Evolutionary conservation across 148 eudicot genomes (phyloP).

Genomic region (Cornus kousa): DNA sequence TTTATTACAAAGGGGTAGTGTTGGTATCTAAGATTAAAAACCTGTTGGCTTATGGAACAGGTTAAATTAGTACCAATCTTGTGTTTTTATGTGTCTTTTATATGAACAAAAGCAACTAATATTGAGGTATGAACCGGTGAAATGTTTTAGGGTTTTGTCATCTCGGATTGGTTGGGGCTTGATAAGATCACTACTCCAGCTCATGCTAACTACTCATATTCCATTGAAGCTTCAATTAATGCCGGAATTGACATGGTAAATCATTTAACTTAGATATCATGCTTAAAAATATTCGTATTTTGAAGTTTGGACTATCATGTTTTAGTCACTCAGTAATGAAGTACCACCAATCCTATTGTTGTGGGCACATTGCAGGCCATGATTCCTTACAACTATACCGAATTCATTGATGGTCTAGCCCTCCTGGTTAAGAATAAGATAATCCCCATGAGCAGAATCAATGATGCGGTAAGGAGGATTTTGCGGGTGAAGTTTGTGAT

Average conservation of each 20-base stretch:
- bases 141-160: slow-evolving; percentile 65
- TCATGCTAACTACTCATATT: slow-evolving; percentile 54
- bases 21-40: too few species aligned
- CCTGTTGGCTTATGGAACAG: too few species aligned
- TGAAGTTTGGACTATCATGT: background rate
- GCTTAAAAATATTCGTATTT: background rate
- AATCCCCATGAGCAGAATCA: slow-evolving; percentile 36
- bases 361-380: slow-evolving; percentile 41
- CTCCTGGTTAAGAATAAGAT: slow-evolving; percentile 34
- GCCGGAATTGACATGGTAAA: slow-evolving; percentile 78
- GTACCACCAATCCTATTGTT: background rate
- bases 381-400: slow-evolving; percentile 36
- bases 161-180: slow-evolving; percentile 70
- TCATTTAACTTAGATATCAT: background rate
- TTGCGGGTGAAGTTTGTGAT: slow-evolving; percentile 41
- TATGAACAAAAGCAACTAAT: background rate
- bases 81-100: background rate
- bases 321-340: background rate
- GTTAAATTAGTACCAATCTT: too few species aligned
- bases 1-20: too few species aligned
- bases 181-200: slow-evolving; percentile 71
- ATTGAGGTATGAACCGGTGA: slow-evolving; percentile 10
- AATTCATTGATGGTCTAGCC: slow-evolving; percentile 35
- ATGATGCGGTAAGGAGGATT: slow-evolving; percentile 49
- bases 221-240: slow-evolving; percentile 40